Evolutionary conservation across 1,284 basidiomycete genomes (phyloP).

Genomic region (Pseudozyma thailandica): DNA sequence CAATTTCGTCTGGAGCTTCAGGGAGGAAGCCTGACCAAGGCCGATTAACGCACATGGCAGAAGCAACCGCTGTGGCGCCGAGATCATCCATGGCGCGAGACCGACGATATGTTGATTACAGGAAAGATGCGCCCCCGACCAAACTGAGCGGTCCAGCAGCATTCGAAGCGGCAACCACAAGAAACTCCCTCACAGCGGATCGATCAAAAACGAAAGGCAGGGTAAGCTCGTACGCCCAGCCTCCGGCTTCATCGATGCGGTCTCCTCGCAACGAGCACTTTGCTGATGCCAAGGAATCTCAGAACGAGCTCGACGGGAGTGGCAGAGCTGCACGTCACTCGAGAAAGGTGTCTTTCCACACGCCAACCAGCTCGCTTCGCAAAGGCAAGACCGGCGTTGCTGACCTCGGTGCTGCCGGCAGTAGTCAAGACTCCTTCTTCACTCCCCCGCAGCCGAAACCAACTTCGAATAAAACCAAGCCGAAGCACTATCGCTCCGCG

Average conservation of each 20-base stretch:
- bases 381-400: constrained; percentile 18
- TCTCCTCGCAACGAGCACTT: neutral
- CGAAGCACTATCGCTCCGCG: constrained; percentile 9
- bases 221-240: neutral
- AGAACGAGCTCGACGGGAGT: neutral
- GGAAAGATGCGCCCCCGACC: neutral
- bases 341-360: constrained; percentile 23
- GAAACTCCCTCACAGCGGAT: neutral
- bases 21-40: no score
- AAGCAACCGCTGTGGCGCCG: neutral
- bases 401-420: neutral
- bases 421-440: constrained; percentile 23
- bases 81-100: constrained; percentile 13
- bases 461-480: neutral
- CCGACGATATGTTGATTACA: neutral
- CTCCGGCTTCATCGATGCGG: constrained; percentile 10
- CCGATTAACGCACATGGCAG: neutral
- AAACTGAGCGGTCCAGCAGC: constrained; percentile 2
- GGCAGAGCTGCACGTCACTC: neutral
- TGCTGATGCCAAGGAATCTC: constrained; percentile 8
- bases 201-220: neutral
- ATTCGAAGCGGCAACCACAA: constrained; percentile 6
- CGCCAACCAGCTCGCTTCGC: constrained; percentile 26
- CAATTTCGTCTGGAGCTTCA: neutral
- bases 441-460: constrained; percentile 3